Base-by-base conservation (phyloP, 352 stramenopile species). In the Phytophthora pluvialis region DNA sequence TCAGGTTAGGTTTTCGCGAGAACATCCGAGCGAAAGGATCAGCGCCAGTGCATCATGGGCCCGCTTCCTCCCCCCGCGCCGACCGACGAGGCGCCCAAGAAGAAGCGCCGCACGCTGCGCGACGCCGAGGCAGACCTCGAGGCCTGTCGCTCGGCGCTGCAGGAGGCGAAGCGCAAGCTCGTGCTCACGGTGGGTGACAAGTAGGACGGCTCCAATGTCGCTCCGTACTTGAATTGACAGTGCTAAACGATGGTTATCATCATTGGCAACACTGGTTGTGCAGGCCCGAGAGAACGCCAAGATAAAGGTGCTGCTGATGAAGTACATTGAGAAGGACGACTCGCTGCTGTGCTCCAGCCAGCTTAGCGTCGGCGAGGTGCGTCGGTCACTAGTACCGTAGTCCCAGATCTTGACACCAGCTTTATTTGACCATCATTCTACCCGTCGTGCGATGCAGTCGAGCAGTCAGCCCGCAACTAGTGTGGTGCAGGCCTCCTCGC, bases 241-340 rank as follows among this genome's bases (percentile, higher is more conserved):
- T 26, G 4, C 4, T 35, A 31, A 32, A 15, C 31, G 29, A 55
- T 36, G 18, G 43, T 28, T 44, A 9, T 25, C n/a, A 47, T 26
- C 15, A 25, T 48, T 49, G 35, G 18, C 32, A 29, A 57, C 36
- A 36, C 5, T 55, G 35, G 10, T 15, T 52, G 5, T 26, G 6
- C 26, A 93, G 81, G 86, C 86, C 16, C 73, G 85, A 18, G 87
- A 95, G 60, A 94, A 94, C 59, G 87, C 87, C 51, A 92, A 93
- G 70, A 93, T 94, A 79, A 92, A 91, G 59, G 86, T 94, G 58
- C 45, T 94, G 53, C 72, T 95, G 25, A 86, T 92, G 81, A 91
- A 89, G 48, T 94, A 95, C 73, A 91, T 95, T 44, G 82, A 95
- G 18, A 90, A 89, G 51, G 87, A 94, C 60, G 81, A 94, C 55